These are phyloP conservation scores for Mediolabrus comicus DNA, from an alignment of 108 stramenopile genomes.

Conservation along the genomic window DNA sequence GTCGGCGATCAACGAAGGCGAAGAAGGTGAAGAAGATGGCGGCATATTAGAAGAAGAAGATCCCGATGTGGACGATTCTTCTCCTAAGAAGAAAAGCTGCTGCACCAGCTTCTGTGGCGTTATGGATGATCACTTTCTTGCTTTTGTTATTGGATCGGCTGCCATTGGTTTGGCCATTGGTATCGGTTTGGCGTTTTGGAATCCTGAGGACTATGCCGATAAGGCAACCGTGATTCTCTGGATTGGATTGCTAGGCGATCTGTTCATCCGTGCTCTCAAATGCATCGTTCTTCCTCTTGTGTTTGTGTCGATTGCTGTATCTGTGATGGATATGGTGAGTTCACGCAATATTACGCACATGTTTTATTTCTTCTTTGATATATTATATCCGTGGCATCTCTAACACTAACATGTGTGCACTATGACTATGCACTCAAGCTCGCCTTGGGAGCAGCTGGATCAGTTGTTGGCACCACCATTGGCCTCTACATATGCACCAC, in stretches of 20 bases:
- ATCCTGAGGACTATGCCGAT: slow-evolving; percentile 29
- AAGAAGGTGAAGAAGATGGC: too few relatives aligned
- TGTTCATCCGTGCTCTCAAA: slow-evolving; percentile 45
- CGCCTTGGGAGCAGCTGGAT: slow-evolving; percentile 37
- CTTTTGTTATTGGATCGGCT: too few relatives aligned
- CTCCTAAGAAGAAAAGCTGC: too few relatives aligned
- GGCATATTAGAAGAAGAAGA: too few relatives aligned
- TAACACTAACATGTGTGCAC: too few relatives aligned
- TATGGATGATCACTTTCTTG: too few relatives aligned
- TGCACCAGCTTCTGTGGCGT: too few relatives aligned
- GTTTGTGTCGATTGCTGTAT: slow-evolving; percentile 43
- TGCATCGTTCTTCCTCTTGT: slow-evolving; percentile 51
- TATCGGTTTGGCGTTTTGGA: slow-evolving; percentile 41
- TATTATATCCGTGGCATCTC: too few relatives aligned
- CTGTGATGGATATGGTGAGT: slow-evolving; percentile 46
- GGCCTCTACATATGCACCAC: slow-evolving; percentile 46
- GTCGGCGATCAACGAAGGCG: too few relatives aligned
- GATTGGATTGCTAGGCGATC: slow-evolving; percentile 46
- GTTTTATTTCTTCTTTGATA: too few relatives aligned
- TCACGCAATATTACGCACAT: too few relatives aligned
- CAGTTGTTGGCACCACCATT: slow-evolving; percentile 44
- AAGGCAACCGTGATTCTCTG: slow-evolving; percentile 34
- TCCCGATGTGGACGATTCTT: too few relatives aligned
- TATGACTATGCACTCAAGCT: neutral
- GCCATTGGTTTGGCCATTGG: slow-evolving; percentile 30